Conservation (phyloP, 2,329 filamentous ascomycete genomes). For the Cordyceps tenuipes region DNA sequence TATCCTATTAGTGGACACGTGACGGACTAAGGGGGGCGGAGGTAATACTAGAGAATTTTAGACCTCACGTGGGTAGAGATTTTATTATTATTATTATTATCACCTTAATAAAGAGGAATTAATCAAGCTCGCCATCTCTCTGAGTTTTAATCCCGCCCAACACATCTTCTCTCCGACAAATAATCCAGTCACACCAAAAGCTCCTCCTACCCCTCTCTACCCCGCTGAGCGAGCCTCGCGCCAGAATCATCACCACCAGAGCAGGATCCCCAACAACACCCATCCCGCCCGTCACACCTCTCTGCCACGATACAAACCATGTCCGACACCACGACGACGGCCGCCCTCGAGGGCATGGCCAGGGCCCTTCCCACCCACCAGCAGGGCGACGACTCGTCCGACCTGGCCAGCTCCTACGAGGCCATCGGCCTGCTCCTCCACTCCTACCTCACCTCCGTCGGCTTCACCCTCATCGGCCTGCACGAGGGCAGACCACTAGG, state of each 20-base stretch:
- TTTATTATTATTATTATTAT: too few species aligned
- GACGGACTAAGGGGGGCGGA: too few species aligned
- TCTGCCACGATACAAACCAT: background rate
- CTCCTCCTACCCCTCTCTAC: too few species aligned
- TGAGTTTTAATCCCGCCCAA: background rate
- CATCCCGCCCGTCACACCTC: background rate
- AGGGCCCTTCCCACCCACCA: conserved; percentile 49
- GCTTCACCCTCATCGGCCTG: conserved; percentile 76
- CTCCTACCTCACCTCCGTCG: conserved; percentile 70
- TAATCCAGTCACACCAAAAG: too few species aligned
- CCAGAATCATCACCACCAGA: background rate
- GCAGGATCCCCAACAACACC: background rate
- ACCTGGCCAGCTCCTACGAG: conserved; percentile 66
- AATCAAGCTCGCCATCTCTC: too few species aligned
- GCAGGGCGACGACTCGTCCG: conserved; percentile 46
- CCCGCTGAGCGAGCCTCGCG: background rate
- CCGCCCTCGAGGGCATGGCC: conserved; percentile 48
- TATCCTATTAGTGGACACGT: too few species aligned
- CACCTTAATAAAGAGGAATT: too few species aligned
- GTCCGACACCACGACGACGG: conserved; percentile 21
- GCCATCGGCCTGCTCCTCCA: conserved; percentile 78
- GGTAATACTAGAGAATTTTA: too few species aligned
- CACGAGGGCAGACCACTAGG: conserved; percentile 70
- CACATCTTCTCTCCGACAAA: background rate
- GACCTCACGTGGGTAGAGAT: too few species aligned